A percentile compares a stretch with the other conserved stretches of the same genome.
Evolutionary conservation across 306 rosid species (phyloP).

Genomic region (Trifolium pratense): DNA sequence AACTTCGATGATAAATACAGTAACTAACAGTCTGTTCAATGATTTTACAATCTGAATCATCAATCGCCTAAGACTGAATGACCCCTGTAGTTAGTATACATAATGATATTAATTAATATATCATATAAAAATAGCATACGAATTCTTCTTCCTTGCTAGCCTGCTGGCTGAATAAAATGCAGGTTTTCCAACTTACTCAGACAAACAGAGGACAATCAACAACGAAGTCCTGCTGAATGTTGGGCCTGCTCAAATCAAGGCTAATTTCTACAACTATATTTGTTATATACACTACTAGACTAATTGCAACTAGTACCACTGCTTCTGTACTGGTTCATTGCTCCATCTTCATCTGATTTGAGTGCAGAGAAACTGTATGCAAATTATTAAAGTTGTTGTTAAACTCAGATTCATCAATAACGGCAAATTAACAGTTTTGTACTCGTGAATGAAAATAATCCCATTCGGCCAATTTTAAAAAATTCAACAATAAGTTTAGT

Average conservation of each 20-base stretch:
- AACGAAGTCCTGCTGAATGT: slow-evolving; percentile 54
- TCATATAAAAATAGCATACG: slow-evolving; percentile 54
- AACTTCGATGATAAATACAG: slow-evolving; percentile 40
- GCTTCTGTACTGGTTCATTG: slow-evolving; percentile 56
- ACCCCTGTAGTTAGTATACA: slow-evolving; percentile 60
- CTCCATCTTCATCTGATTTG: slow-evolving; percentile 93
- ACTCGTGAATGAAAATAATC: slow-evolving; percentile 11
- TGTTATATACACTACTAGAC: slow-evolving; percentile 76
- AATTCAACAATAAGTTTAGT: background rate
- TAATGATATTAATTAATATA: slow-evolving; percentile 40
- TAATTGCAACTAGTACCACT: slow-evolving; percentile 50
- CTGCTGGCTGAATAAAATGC: slow-evolving; percentile 56
- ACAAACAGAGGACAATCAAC: slow-evolving; percentile 55
- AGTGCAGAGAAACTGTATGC: slow-evolving; percentile 73
- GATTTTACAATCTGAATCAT: slow-evolving; percentile 63
- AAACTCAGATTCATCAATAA: slow-evolving; percentile 26
- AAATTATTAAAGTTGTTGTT: slow-evolving; percentile 38
- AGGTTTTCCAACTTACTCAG: slow-evolving; percentile 55
- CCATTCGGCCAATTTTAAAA: background rate
- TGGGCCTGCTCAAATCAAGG: slow-evolving; percentile 56
- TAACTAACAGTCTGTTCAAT: slow-evolving; percentile 45
- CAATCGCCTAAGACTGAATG: slow-evolving; percentile 61
- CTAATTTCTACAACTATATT: slow-evolving; percentile 70
- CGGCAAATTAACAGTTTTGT: background rate
- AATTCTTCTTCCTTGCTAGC: slow-evolving; percentile 59